phyloP scores from a whole-genome alignment of 1,284 basidiomycete species.

The Ustilago xerochloae region DNA sequence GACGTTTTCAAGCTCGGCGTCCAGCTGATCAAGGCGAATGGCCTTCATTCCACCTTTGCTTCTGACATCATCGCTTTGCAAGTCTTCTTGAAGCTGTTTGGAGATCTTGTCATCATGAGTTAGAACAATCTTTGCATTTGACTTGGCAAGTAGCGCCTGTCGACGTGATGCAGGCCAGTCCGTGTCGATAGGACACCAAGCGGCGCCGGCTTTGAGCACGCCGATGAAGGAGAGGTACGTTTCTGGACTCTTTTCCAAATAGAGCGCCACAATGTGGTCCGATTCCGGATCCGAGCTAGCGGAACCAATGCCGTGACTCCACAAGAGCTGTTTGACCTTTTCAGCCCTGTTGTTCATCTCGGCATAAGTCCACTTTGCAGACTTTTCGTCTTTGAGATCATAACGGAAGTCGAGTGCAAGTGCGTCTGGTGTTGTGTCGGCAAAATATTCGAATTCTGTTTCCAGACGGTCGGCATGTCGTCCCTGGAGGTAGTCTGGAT shows the following conservation, averaged over 20 bases:
- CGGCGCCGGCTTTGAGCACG: slow-evolving; percentile 65
- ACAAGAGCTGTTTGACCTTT: slow-evolving; percentile 47
- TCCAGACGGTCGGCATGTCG: slow-evolving; percentile 46
- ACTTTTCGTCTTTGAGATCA: slow-evolving; percentile 29
- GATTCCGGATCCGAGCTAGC: slow-evolving; percentile 20
- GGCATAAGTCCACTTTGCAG: slow-evolving; percentile 53
- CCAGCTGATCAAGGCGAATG: slow-evolving; percentile 53
- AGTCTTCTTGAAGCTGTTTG: slow-evolving; percentile 35
- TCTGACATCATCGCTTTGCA: slow-evolving; percentile 31
- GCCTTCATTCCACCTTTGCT: slow-evolving; percentile 35
- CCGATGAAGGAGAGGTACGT: slow-evolving; percentile 63
- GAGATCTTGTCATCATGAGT: slow-evolving; percentile 38
- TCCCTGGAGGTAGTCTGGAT: slow-evolving; percentile 22
- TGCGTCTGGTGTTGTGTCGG: slow-evolving; percentile 31
- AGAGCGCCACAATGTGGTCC: slow-evolving; percentile 61
- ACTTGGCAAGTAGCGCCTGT: slow-evolving; percentile 65
- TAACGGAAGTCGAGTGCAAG: slow-evolving; percentile 60
- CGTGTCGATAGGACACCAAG: slow-evolving; percentile 69
- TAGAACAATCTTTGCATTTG: slow-evolving; percentile 59
- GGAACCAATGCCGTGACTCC: slow-evolving; percentile 48
- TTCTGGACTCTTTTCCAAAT: slow-evolving; percentile 60
- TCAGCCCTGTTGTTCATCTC: slow-evolving; percentile 56
- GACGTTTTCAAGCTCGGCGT: slow-evolving; percentile 26
- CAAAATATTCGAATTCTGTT: slow-evolving; percentile 57
- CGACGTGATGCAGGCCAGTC: slow-evolving; percentile 65